phyloP scores from a whole-genome alignment of 2,329 filamentous ascomycete genomes.

The Pseudocercospora fijiensis region DNA sequence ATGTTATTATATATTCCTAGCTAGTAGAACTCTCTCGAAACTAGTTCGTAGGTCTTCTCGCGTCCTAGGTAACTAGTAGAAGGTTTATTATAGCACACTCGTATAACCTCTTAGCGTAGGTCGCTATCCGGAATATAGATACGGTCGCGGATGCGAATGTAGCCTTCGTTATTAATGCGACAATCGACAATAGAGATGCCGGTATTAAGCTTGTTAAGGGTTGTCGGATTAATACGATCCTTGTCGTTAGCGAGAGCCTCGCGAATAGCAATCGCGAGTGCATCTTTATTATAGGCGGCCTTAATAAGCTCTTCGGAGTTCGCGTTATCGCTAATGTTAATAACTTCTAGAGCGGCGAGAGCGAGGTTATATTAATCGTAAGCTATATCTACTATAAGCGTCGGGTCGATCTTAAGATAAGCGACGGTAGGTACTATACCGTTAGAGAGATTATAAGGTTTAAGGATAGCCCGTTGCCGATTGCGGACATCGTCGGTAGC shows the following conservation, averaged over 20 bases:
- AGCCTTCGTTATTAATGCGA: too few species aligned
- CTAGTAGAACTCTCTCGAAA: neutral
- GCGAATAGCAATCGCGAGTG: neutral
- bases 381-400: neutral
- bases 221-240: neutral
- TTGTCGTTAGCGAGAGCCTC: neutral
- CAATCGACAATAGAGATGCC: neutral
- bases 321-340: neutral
- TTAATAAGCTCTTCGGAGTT: neutral
- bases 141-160: too few species aligned
- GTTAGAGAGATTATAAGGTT: neutral
- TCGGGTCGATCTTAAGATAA: neutral
- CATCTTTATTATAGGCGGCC: neutral
- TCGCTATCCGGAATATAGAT: neutral
- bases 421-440: neutral
- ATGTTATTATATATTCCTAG: neutral
- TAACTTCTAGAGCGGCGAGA: neutral
- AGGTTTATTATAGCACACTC: neutral
- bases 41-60: neutral
- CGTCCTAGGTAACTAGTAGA: neutral
- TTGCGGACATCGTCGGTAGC: neutral
- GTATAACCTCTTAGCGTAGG: neutral
- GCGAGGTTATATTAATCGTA: neutral
- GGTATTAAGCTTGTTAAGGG: neutral
- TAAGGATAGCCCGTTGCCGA: neutral